Conservation (phyloP, 75 land plant species). For the Cryptomeria japonica region DNA sequence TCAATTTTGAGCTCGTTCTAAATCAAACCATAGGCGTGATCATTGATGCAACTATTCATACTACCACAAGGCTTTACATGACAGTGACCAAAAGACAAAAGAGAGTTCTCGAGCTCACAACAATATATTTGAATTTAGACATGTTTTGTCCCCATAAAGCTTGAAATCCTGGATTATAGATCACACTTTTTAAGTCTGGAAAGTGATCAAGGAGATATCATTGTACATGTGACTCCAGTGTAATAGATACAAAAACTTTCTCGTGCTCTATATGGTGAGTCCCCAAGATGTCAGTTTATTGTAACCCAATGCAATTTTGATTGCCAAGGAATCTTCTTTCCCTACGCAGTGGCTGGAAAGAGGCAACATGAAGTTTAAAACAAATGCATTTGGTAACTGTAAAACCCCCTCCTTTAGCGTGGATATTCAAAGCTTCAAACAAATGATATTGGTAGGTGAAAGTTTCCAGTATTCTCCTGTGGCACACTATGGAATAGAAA, state of each 20-base stretch:
- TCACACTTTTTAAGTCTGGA: not conserved
- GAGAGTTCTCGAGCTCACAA: not conserved
- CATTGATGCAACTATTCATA: slow-evolving; percentile 98
- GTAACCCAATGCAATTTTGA: not conserved
- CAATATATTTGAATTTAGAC: not conserved
- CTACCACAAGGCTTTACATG: slow-evolving; percentile 53
- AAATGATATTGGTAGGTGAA: no score
- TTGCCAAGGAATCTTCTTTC: no score
- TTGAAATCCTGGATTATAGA: not conserved
- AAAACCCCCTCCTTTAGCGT: no score
- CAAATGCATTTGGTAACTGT: no score
- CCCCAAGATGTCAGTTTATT: not conserved
- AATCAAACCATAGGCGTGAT: slow-evolving; percentile 93
- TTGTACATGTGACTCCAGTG: not conserved
- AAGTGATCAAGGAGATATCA: not conserved
- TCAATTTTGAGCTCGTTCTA: slow-evolving; percentile 81
- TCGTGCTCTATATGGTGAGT: not conserved
- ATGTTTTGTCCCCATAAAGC: not conserved
- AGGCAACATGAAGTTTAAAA: no score
- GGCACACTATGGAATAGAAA: no score
- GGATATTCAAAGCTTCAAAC: no score
- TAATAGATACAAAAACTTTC: not conserved
- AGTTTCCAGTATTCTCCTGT: no score
- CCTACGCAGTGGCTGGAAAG: no score
- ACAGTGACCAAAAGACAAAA: not conserved